phyloP scores from a whole-genome alignment of 768 basidiomycete species.

The Kwoniella newhampshirensis region DNA sequence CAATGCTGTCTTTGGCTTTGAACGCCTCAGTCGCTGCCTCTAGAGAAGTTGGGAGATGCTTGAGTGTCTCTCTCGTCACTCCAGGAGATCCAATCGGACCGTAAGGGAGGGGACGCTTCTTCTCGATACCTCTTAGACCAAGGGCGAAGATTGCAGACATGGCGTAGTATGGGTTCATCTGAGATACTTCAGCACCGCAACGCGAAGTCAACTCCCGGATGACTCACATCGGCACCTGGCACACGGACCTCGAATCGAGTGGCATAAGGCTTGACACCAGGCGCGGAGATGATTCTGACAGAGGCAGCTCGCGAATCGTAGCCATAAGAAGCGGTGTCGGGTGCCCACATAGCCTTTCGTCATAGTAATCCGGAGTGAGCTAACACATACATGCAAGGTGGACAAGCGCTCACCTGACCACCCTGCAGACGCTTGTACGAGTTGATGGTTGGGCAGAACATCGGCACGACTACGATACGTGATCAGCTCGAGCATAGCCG shows the following conservation, averaged over 20 bases:
- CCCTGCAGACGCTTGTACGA: conserved; percentile 96
- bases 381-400: background rate
- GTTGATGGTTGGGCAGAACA: conserved; percentile 84
- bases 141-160: conserved; percentile 82
- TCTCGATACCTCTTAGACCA: conserved; percentile 83
- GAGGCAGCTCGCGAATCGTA: conserved; percentile 93
- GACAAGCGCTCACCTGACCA: conserved; percentile 64
- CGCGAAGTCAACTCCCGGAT: too few relatives aligned
- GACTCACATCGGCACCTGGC: conserved; percentile 87
- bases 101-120: conserved; percentile 65
- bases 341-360: conserved; percentile 77
- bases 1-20: conserved; percentile 74
- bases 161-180: conserved; percentile 80
- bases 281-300: conserved; percentile 87
- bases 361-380: conserved; percentile 4
- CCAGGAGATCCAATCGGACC: conserved; percentile 63
- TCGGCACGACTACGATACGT: conserved; percentile 66
- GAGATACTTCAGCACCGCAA: background rate
- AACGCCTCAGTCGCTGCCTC: conserved; percentile 77
- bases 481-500: background rate
- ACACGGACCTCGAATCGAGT: conserved; percentile 92
- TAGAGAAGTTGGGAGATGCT: conserved; percentile 74
- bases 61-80: conserved; percentile 59
- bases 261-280: conserved; percentile 73
- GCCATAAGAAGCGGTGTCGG: conserved; percentile 88